Percentiles rank a stretch among this genome's conserved stretches.
These are phyloP conservation scores for Ramaria sp. DNA, from an alignment of 768 basidiomycete genomes.

Conservation along the genomic window DNA sequence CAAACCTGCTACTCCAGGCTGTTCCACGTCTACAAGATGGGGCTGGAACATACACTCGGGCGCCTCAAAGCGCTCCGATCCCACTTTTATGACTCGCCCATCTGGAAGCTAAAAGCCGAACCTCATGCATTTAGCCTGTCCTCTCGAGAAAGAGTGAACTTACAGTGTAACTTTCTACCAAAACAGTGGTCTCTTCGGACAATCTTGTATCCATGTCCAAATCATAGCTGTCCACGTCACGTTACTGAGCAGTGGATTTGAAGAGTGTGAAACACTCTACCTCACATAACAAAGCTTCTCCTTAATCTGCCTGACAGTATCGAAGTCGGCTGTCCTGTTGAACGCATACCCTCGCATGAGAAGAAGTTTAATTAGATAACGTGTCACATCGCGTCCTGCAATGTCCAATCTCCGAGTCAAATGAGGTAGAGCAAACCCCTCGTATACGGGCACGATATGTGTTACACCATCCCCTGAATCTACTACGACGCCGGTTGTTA, in stretches of 20 bases:
- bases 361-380: constrained; percentile 97
- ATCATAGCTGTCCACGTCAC: constrained; percentile 61
- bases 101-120: constrained; percentile 66
- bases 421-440: constrained; percentile 93
- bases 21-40: constrained; percentile 92
- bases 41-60: constrained; percentile 99
- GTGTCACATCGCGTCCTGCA: constrained; percentile 95
- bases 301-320: constrained; percentile 97
- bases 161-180: constrained; percentile 95
- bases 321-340: constrained; percentile 98
- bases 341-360: constrained; percentile 99
- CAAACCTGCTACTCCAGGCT: constrained; percentile 88
- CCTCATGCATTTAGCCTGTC: background rate
- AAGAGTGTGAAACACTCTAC: constrained; percentile 28
- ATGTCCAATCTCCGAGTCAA: constrained; percentile 92
- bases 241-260: background rate
- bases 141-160: constrained; percentile 13
- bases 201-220: constrained; percentile 90
- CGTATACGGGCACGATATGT: constrained; percentile 97
- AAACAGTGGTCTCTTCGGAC: constrained; percentile 89
- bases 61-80: constrained; percentile 96
- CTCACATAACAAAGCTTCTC: constrained; percentile 98
- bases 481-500: constrained; percentile 97
- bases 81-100: constrained; percentile 93
- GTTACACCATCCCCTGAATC: constrained; percentile 99